Percentiles rank a stretch among this genome's conserved stretches.
Conservation (phyloP, 2,329 filamentous ascomycete species). For the Apiospora arundinis region DNA sequence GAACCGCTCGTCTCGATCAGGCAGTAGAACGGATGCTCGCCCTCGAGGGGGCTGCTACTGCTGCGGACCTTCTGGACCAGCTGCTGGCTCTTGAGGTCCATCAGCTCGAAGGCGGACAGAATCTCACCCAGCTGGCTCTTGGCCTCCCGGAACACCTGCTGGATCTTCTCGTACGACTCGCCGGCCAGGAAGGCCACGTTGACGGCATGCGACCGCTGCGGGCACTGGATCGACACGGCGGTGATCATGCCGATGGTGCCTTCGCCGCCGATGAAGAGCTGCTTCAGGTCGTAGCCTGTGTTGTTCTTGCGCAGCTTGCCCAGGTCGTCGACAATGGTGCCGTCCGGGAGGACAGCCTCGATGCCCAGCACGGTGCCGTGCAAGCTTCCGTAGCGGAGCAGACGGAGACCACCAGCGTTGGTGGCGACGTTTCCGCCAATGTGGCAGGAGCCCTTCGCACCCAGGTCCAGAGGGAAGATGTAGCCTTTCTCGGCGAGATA, state of each 20-base stretch:
- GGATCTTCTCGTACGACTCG: constrained; percentile 87
- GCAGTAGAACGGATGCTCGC: constrained; percentile 91
- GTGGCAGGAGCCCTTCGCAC: constrained; percentile 95
- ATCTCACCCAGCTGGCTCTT: constrained; percentile 93
- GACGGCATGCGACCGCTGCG: constrained; percentile 83
- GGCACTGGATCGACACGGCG: constrained; percentile 85
- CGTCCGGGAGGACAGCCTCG: constrained; percentile 92
- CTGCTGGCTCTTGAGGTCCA: constrained; percentile 85
- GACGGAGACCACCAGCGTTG: constrained; percentile 88
- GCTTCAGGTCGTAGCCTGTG: constrained; percentile 86
- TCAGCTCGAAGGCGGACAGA: constrained; percentile 95
- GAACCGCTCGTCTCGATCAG: constrained; percentile 95
- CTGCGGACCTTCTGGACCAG: constrained; percentile 77
- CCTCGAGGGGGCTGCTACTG: constrained; percentile 81
- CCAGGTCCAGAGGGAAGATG: constrained; percentile 96
- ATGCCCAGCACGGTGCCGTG: constrained; percentile 93
- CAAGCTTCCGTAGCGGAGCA: constrained; percentile 91
- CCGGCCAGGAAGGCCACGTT: constrained; percentile 96
- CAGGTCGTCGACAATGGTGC: constrained; percentile 89
- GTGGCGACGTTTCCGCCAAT: constrained; percentile 96
- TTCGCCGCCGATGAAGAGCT: constrained; percentile 89
- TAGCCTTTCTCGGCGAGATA: constrained; percentile 83
- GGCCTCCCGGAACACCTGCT: constrained; percentile 84
- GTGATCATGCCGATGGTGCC: constrained; percentile 96
- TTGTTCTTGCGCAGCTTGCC: constrained; percentile 95